A percentile compares a stretch with the other conserved stretches of the same genome.
These are phyloP conservation scores for Oenanthe sinensis DNA, from an alignment of 129 eudicot genomes.

Conservation along the genomic window DNA sequence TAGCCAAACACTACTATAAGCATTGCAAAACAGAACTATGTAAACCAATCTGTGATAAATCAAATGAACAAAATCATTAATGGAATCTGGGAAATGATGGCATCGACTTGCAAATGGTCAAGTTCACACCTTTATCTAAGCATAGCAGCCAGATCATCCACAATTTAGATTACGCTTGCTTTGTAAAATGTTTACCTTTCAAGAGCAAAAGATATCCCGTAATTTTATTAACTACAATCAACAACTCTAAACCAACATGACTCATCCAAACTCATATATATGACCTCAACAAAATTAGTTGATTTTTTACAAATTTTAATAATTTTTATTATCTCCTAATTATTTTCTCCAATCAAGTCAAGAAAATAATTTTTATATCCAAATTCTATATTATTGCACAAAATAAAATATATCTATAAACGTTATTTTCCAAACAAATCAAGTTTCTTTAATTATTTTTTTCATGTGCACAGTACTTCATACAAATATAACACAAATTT, in stretches of 20 bases:
- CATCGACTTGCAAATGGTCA: not conserved
- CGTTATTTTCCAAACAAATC: not conserved
- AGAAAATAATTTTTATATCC: not conserved
- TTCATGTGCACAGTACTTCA: not conserved
- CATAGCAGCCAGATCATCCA: not conserved
- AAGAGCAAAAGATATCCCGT: not conserved
- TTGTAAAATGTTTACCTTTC: not conserved
- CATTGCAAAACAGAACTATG: not conserved
- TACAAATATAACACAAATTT: not conserved
- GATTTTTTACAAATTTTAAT: not conserved
- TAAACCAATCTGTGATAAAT: not conserved
- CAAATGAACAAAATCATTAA: not conserved
- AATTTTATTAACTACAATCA: not conserved
- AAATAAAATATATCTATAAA: not conserved
- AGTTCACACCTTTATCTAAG: not conserved
- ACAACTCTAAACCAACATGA: not conserved
- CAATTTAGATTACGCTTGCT: too few relatives aligned
- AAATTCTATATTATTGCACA: not conserved
- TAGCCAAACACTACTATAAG: not conserved
- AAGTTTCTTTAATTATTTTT: not conserved
- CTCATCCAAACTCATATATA: not conserved
- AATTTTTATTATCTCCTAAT: not conserved
- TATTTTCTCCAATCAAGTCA: not conserved
- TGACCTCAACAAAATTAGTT: not conserved
- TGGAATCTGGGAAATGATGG: not conserved